These are phyloP conservation scores for Akebia trifoliata DNA, from an alignment of 164 flowering plant species.

Conservation along the genomic window DNA sequence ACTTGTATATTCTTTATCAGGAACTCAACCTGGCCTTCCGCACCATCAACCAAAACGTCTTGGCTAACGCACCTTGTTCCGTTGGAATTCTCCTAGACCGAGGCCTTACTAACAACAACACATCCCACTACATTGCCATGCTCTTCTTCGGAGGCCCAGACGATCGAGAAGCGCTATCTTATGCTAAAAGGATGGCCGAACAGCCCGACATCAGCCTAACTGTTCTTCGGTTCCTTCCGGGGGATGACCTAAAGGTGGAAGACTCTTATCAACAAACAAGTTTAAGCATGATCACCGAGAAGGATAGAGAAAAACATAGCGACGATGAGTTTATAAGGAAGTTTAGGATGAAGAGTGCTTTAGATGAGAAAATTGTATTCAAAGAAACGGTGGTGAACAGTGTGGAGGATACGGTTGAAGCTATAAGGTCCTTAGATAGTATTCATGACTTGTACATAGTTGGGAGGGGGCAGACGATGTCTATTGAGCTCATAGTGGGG, in stretches of 20 bases:
- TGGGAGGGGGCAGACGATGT: slow-evolving; percentile 22
- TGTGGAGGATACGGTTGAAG: slow-evolving; percentile 23
- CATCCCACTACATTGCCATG: slow-evolving; percentile 19
- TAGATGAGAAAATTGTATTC: slow-evolving; percentile 12
- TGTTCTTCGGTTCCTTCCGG: slow-evolving; percentile 22
- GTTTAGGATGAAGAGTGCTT: slow-evolving; percentile 10
- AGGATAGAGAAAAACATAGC: slow-evolving; percentile 16
- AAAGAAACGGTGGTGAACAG: slow-evolving; percentile 20
- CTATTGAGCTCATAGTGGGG: slow-evolving; percentile 28
- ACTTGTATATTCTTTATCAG: too few species aligned
- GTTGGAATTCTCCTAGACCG: slow-evolving; percentile 32
- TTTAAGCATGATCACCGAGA: slow-evolving; percentile 16
- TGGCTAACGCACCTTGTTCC: slow-evolving; percentile 33
- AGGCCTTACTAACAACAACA: slow-evolving; percentile 17
- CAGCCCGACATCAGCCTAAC: slow-evolving; percentile 19
- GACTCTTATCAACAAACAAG: background rate
- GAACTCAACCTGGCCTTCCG: slow-evolving; percentile 19
- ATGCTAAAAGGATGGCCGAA: slow-evolving; percentile 21
- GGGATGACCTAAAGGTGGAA: slow-evolving; percentile 6
- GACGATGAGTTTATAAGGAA: slow-evolving; percentile 23
- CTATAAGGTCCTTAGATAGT: slow-evolving; percentile 19
- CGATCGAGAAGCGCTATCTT: slow-evolving; percentile 34
- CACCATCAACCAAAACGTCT: slow-evolving; percentile 28
- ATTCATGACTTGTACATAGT: slow-evolving; percentile 28
- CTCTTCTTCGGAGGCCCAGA: slow-evolving; percentile 36